Percentiles rank a stretch among this genome's conserved stretches.
phyloP scores from a whole-genome alignment of 1,284 basidiomycete species.

The Ceratobasidium papillatum region DNA sequence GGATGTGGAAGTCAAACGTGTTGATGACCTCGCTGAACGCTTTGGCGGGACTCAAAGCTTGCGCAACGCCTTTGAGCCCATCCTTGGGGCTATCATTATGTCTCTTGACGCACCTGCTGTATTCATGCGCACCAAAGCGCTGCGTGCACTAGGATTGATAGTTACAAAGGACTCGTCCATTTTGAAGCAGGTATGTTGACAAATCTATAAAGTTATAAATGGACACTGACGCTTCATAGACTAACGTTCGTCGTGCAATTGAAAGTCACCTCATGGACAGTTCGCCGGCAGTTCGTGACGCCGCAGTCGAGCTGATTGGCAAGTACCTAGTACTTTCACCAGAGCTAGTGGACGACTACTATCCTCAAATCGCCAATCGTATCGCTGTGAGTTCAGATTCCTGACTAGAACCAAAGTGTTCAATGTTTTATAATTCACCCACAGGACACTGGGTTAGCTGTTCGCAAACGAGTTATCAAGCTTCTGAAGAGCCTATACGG shows the following conservation, averaged over 20 bases:
- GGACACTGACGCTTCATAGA: conserved; percentile 53
- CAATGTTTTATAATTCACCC: conserved; percentile 18
- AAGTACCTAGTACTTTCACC: conserved; percentile 92
- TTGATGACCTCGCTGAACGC: conserved; percentile 76
- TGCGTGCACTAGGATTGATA: conserved; percentile 85
- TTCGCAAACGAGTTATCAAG: conserved; percentile 95
- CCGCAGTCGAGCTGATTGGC: conserved; percentile 93
- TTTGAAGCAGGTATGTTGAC: conserved; percentile 68
- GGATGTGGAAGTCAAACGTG: conserved; percentile 69
- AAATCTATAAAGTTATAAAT: background rate
- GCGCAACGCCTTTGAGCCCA: conserved; percentile 78
- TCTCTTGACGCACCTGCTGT: conserved; percentile 84
- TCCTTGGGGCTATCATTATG: conserved; percentile 76
- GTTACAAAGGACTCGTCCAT: conserved; percentile 87
- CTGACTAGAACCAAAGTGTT: background rate
- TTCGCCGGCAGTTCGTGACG: conserved; percentile 93
- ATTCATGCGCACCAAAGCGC: conserved; percentile 88
- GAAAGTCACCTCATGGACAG: conserved; percentile 89
- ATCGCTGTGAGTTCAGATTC: conserved; percentile 70
- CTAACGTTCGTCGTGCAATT: conserved; percentile 80
- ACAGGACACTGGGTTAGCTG: conserved; percentile 90
- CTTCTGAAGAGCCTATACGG: conserved; percentile 84
- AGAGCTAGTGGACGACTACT: conserved; percentile 85
- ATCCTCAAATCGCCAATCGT: conserved; percentile 83
- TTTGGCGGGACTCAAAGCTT: conserved; percentile 78